Evolutionary conservation across 805 yeast species (phyloP).

Genomic region (Peterozyma toletana): DNA sequence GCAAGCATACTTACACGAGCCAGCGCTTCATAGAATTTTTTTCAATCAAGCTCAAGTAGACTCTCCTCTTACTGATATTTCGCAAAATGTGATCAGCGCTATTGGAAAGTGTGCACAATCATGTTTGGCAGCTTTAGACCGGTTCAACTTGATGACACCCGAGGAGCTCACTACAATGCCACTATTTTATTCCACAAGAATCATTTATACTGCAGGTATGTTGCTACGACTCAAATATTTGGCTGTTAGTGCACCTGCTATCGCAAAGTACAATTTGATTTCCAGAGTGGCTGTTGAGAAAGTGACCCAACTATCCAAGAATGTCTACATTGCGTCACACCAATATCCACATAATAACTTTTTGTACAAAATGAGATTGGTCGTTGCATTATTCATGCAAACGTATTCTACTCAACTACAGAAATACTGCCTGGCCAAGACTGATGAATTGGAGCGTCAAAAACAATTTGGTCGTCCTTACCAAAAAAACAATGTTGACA

Average conservation of each 20-base stretch:
- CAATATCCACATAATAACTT: constrained; percentile 39
- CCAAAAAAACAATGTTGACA: neutral
- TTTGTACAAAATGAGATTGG: constrained; percentile 45
- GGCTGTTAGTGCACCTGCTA: constrained; percentile 43
- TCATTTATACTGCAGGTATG: constrained; percentile 62
- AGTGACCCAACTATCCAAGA: constrained; percentile 16
- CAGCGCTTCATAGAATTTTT: constrained; percentile 25
- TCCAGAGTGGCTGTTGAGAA: constrained; percentile 34
- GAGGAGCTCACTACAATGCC: constrained; percentile 52
- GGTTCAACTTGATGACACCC: constrained; percentile 34
- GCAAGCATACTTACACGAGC: constrained; percentile 62
- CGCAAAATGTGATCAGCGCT: constrained; percentile 28
- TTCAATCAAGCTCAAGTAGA: constrained; percentile 5
- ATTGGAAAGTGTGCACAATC: constrained; percentile 45
- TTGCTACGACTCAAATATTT: constrained; percentile 48
- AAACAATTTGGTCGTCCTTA: neutral
- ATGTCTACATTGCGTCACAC: constrained; percentile 20
- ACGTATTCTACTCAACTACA: constrained; percentile 52
- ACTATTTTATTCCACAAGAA: constrained; percentile 45
- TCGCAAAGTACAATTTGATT: constrained; percentile 33
- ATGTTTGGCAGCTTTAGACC: constrained; percentile 43
- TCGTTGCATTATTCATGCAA: constrained; percentile 51
- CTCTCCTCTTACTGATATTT: constrained; percentile 11
- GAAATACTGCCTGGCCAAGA: neutral
- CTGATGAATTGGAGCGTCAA: neutral